Base-by-base conservation (phyloP, 495 filamentous ascomycete genomes). In the Penicillium cosmopolitanum region DNA sequence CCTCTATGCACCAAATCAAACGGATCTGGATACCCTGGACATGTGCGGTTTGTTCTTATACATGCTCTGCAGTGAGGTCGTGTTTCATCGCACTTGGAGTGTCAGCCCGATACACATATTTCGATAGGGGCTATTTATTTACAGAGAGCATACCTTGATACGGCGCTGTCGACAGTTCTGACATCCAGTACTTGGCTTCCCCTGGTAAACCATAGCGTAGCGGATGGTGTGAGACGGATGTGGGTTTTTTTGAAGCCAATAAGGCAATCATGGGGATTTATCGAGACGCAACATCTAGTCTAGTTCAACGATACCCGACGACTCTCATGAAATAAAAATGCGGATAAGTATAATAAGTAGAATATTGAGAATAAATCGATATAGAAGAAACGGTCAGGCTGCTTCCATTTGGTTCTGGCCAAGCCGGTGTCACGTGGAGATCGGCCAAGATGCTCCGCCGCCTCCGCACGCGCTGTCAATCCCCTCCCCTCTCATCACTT, bases 181-280 rank as follows among this genome's bases (percentile, higher is more conserved):
- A 68, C 88, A 90, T 43, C 86, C 85, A 63, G 85, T 85, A 61
- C 86, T 89, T 62, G 86, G 87, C 63, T 88, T 90, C 33, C 88
- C 87, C 66, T 82, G 82, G 69, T 89, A 89, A n/a, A 90, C 87
- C 87, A 89, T 91, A 23, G 4, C 31, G 10, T 42, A 13, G 25
- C 21, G 11, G 40, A 19, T 51, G 36, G 0, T 31, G 2, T 42
- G 33, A 40, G 12, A 15, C 21, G 47, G n/a, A 50, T 9, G 44
- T 34, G 25, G 7, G 55, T 7, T 16, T 21, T 25, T 52, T 7
- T n/a, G n/a, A 44, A 44, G 42, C 42, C 42, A 13, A 18, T 5
- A 25, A 47, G 54, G 1, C 8, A n/a, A 44, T 25, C 53, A 56
- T 48, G 42, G 42, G 31, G 53, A n/a, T 10, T 44, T 3, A 4